phyloP scores from a whole-genome alignment of 306 rosid species.

The Biancaea sappan region DNA sequence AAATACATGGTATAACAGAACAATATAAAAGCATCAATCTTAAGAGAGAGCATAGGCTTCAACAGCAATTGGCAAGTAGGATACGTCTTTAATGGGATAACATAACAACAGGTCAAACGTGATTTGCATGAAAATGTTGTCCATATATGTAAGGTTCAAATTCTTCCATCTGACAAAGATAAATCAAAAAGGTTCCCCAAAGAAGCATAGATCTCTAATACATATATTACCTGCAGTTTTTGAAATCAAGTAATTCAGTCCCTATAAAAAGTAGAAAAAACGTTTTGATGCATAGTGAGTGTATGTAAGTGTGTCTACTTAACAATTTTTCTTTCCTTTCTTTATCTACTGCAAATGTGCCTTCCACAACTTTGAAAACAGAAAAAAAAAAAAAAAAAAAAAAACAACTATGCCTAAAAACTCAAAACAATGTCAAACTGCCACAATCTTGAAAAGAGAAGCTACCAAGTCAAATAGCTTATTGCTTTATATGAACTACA shows the following conservation, averaged over 20 bases:
- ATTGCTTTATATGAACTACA: not conserved
- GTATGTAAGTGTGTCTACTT: not conserved
- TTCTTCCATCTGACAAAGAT: not conserved
- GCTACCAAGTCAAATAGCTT: not conserved
- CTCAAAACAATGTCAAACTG: constrained; percentile 1
- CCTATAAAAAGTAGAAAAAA: not conserved
- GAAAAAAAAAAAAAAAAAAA: not conserved
- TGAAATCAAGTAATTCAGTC: not conserved
- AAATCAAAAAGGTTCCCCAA: not conserved
- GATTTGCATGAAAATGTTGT: not conserved
- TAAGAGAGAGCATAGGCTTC: not conserved
- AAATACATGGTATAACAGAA: not conserved
- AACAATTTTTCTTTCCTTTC: not conserved
- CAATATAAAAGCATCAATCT: not conserved
- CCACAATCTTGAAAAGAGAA: constrained; percentile 23
- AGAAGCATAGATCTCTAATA: not conserved
- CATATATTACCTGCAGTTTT: not conserved
- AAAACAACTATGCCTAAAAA: not conserved
- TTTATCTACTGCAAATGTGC: not conserved
- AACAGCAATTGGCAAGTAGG: not conserved
- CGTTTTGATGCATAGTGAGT: not conserved
- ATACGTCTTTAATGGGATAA: not conserved
- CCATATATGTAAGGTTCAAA: not conserved
- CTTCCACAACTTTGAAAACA: not conserved
- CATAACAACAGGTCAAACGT: not conserved